Conservation (phyloP, 108 stramenopile species). For the Cyclotella sp. region DNA sequence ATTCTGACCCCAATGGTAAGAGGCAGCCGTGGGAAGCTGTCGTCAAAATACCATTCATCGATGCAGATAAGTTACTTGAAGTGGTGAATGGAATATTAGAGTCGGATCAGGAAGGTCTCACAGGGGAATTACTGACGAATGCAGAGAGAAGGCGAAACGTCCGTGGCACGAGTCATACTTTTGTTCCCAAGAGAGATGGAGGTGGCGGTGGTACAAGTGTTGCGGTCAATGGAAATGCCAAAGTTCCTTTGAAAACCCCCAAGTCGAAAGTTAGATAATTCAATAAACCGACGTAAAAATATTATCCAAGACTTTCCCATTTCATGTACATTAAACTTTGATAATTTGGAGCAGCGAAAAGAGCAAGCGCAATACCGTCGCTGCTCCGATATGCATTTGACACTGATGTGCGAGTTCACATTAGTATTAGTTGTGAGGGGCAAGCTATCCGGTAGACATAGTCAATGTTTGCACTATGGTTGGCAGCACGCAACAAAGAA, state of each 20-base stretch:
- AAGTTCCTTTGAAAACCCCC: background rate
- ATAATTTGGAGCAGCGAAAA: no score
- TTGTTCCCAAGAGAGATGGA: conserved; percentile 50
- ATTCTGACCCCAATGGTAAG: conserved; percentile 87
- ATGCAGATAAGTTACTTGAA: conserved; percentile 77
- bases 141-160: conserved; percentile 80
- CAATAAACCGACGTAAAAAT: background rate
- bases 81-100: conserved; percentile 76
- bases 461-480: no score
- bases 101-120: conserved; percentile 51
- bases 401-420: no score
- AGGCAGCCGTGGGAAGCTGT: conserved; percentile 97
- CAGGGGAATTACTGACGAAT: conserved; percentile 58
- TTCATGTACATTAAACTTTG: no score
- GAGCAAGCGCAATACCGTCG: no score
- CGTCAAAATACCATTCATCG: conserved; percentile 97
- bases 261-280: conserved; percentile 5
- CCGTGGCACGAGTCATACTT: conserved; percentile 63
- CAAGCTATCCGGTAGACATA: no score
- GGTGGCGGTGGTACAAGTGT: background rate
- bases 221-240: conserved; percentile 18
- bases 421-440: no score
- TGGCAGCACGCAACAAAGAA: no score
- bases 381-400: no score
- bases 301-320: no score